Percentiles rank a stretch among this genome's conserved stretches.
Evolutionary conservation across 2,329 filamentous ascomycete genomes (phyloP).

Genomic region (Ceratocystis diversiconidia): DNA sequence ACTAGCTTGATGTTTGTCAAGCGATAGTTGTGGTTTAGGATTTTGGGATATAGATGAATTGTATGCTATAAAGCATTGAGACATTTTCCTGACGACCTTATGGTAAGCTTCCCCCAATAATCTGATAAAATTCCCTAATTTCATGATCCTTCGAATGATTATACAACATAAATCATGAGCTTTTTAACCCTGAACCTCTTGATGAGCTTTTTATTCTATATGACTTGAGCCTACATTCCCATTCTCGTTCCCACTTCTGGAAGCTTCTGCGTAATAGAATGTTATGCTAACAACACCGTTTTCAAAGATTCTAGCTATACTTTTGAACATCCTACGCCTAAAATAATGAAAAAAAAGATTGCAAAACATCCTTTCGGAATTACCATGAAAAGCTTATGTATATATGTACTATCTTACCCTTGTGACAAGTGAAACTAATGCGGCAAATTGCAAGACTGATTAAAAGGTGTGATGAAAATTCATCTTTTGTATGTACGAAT

Average conservation of each 20-base stretch:
- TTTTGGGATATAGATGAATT: conserved; percentile 11
- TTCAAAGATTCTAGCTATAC: conserved; percentile 11
- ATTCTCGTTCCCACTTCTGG: not conserved
- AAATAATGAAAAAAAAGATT: conserved; percentile 20
- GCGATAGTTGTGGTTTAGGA: too few species aligned
- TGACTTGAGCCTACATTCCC: conserved; percentile 31
- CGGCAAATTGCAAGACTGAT: too few species aligned
- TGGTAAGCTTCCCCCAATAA: conserved; percentile 30
- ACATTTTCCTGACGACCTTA: conserved; percentile 19
- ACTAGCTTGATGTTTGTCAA: not conserved
- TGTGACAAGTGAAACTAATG: not conserved
- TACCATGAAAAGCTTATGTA: not conserved
- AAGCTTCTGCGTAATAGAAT: conserved; percentile 8
- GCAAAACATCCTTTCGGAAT: conserved; percentile 20
- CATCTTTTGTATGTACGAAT: not conserved
- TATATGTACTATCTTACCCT: not conserved
- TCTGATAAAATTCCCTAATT: conserved; percentile 7
- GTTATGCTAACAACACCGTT: conserved; percentile 11
- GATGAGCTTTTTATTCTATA: conserved; percentile 43
- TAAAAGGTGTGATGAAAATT: too few species aligned
- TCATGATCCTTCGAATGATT: conserved; percentile 37
- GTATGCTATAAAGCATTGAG: conserved; percentile 11
- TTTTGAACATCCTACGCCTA: conserved; percentile 7
- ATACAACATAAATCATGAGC: conserved; percentile 42
- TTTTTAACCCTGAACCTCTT: conserved; percentile 54